These are phyloP conservation scores for Simplicillium aogashimaense DNA, from an alignment of 2,329 filamentous ascomycete genomes.

Conservation along the genomic window DNA sequence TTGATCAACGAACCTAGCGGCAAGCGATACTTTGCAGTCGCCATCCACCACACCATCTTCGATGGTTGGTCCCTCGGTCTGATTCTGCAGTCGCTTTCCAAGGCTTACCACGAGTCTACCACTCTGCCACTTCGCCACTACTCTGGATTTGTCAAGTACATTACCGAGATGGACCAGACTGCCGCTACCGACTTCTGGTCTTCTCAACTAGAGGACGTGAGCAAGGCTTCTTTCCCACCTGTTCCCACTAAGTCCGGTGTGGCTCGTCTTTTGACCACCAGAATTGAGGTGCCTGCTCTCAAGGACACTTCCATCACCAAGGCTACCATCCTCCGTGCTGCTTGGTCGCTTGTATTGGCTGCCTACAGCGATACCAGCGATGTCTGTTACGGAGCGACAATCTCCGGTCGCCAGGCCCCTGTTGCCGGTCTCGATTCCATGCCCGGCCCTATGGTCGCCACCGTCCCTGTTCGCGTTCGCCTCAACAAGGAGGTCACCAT, in stretches of 20 bases:
- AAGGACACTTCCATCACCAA: constrained; percentile 19
- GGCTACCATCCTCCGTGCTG: constrained; percentile 14
- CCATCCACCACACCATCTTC: constrained; percentile 32
- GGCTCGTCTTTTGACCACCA: not conserved
- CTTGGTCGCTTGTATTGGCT: constrained; percentile 28
- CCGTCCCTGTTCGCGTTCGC: constrained; percentile 43
- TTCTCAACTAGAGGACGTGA: constrained; percentile 21
- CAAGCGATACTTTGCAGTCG: constrained; percentile 5
- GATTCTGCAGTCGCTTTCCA: constrained; percentile 8
- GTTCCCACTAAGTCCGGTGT: not conserved
- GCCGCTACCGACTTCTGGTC: constrained; percentile 27
- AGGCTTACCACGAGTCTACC: constrained; percentile 11
- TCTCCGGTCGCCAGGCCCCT: constrained; percentile 44
- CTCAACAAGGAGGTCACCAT: constrained; percentile 31
- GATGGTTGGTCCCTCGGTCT: constrained; percentile 42
- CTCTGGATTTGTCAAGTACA: constrained; percentile 31
- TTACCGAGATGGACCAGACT: constrained; percentile 19
- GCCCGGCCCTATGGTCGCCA: constrained; percentile 51
- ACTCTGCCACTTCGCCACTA: constrained; percentile 17
- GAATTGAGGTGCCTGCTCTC: not conserved
- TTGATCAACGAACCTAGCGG: constrained; percentile 5
- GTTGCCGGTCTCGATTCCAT: constrained; percentile 41
- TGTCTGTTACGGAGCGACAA: constrained; percentile 48
- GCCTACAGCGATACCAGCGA: constrained; percentile 30
- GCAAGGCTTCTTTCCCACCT: constrained; percentile 7